Percentiles rank a stretch among this genome's conserved stretches.
phyloP scores from a whole-genome alignment of 2,329 filamentous ascomycete species.

The Colletotrichum phormii region DNA sequence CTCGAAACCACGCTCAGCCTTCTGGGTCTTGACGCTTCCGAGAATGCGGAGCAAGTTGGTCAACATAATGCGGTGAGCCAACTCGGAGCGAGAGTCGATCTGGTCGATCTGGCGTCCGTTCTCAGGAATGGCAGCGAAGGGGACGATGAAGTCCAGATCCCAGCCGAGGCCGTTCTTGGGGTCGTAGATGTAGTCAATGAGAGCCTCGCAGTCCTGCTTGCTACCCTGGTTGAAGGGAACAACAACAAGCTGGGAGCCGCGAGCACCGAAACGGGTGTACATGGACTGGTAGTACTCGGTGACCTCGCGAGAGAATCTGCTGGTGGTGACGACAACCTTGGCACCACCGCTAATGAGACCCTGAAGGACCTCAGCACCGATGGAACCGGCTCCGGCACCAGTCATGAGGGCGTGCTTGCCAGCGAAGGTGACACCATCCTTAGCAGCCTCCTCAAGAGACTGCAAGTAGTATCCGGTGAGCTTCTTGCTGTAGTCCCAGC shows the following conservation, averaged over 20 bases:
- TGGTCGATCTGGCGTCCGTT: constrained; percentile 95
- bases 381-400: constrained; percentile 96
- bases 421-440: constrained; percentile 88
- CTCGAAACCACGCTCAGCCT: constrained; percentile 87
- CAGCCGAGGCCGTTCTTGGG: constrained; percentile 95
- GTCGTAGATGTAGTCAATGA: constrained; percentile 97
- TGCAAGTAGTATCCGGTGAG: constrained; percentile 93
- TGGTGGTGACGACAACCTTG: constrained; percentile 96
- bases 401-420: constrained; percentile 99
- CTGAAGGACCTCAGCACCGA: constrained; percentile 95
- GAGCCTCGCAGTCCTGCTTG: constrained; percentile 95
- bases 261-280: constrained; percentile 93
- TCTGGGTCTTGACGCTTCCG: constrained; percentile 90
- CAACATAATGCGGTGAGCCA: constrained; percentile 98
- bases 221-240: constrained; percentile 99
- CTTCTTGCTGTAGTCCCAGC: constrained; percentile 99
- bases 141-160: constrained; percentile 96
- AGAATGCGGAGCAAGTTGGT: constrained; percentile 95
- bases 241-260: constrained; percentile 95
- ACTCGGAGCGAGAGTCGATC: constrained; percentile 97
- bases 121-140: constrained; percentile 97
- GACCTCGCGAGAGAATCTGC: constrained; percentile 94
- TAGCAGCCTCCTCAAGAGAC: constrained; percentile 89
- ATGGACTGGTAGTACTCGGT: constrained; percentile 99
- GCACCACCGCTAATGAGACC: constrained; percentile 96